Conservation (phyloP, 2,329 filamentous ascomycete genomes). For the Beauveria pseudobassiana region DNA sequence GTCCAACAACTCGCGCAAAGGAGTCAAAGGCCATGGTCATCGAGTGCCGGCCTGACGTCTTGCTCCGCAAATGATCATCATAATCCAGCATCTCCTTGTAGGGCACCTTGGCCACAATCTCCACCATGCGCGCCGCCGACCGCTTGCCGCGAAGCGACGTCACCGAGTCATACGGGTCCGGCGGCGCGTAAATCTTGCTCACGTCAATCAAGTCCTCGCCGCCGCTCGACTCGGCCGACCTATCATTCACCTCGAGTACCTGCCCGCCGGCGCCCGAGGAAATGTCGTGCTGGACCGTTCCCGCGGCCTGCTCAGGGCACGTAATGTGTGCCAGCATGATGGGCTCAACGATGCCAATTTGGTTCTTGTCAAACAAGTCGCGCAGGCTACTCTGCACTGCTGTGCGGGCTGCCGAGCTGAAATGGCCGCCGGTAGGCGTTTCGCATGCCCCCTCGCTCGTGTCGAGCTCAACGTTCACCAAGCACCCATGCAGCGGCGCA, state of each 20-base stretch:
- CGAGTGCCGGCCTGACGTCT: conserved; percentile 72
- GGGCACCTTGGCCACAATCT: conserved; percentile 80
- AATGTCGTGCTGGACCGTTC: conserved; percentile 76
- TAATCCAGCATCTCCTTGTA: conserved; percentile 97
- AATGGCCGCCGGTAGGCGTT: conserved; percentile 59
- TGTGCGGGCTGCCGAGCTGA: conserved; percentile 53
- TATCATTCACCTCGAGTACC: conserved; percentile 61
- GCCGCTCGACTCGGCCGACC: conserved; percentile 29
- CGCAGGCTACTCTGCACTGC: conserved; percentile 65
- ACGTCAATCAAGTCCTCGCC: conserved; percentile 52
- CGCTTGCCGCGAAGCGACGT: conserved; percentile 49
- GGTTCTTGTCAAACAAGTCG: conserved; percentile 44
- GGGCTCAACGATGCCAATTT: conserved; percentile 74
- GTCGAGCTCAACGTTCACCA: conserved; percentile 64
- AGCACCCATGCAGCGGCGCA: conserved; percentile 71
- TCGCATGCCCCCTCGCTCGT: conserved; percentile 43
- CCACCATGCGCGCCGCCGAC: conserved; percentile 41
- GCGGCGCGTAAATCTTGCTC: conserved; percentile 73
- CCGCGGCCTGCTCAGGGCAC: conserved; percentile 74
- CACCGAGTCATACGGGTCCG: conserved; percentile 66
- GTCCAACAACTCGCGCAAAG: conserved; percentile 47
- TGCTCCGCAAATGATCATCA: conserved; percentile 75
- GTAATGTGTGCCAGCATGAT: conserved; percentile 87
- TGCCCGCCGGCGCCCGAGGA: conserved; percentile 64
- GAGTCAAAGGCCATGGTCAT: conserved; percentile 53